These are phyloP conservation scores for Aspergillus pseudotamarii DNA, from an alignment of 2,329 filamentous ascomycete genomes.

Conservation along the genomic window DNA sequence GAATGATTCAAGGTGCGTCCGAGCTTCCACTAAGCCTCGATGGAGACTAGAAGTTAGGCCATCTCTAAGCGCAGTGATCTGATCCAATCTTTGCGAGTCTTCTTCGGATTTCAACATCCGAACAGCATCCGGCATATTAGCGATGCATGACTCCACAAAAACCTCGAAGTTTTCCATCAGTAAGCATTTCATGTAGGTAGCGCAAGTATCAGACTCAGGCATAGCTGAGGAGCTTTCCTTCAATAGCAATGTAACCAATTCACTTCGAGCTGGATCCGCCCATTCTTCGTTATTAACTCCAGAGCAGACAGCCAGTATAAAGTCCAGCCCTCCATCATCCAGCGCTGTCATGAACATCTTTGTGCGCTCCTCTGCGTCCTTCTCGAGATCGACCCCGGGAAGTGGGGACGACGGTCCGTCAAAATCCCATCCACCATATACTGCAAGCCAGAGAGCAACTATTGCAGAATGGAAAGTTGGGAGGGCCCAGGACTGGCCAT, in stretches of 20 bases:
- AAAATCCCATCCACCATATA: slow-evolving; percentile 88
- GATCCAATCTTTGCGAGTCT: slow-evolving; percentile 69
- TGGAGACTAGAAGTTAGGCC: slow-evolving; percentile 44
- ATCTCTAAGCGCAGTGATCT: slow-evolving; percentile 49
- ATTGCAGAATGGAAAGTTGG: slow-evolving; percentile 78
- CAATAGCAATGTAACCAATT: slow-evolving; percentile 79
- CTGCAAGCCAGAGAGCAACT: slow-evolving; percentile 83
- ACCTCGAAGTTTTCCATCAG: slow-evolving; percentile 81
- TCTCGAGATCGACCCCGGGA: slow-evolving; percentile 63
- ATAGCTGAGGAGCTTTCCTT: slow-evolving; percentile 73
- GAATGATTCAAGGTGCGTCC: slow-evolving; percentile 78
- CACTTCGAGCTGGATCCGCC: slow-evolving; percentile 83
- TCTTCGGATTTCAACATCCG: slow-evolving; percentile 84
- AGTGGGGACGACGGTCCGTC: slow-evolving; percentile 66
- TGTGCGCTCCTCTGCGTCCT: slow-evolving; percentile 71
- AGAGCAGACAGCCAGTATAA: slow-evolving; percentile 80
- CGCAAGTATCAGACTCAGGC: slow-evolving; percentile 69
- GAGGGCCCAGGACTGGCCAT: slow-evolving; percentile 71
- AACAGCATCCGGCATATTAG: slow-evolving; percentile 90
- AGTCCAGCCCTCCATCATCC: slow-evolving; percentile 89
- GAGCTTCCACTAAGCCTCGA: slow-evolving; percentile 44
- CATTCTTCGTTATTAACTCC: slow-evolving; percentile 80
- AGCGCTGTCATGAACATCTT: slow-evolving; percentile 75
- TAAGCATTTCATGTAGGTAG: slow-evolving; percentile 69
- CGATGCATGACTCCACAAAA: slow-evolving; percentile 90